A percentile compares a stretch with the other conserved stretches of the same genome.
These are phyloP conservation scores for Myxozyma kluyveri DNA, from an alignment of 805 yeast species.

Conservation along the genomic window DNA sequence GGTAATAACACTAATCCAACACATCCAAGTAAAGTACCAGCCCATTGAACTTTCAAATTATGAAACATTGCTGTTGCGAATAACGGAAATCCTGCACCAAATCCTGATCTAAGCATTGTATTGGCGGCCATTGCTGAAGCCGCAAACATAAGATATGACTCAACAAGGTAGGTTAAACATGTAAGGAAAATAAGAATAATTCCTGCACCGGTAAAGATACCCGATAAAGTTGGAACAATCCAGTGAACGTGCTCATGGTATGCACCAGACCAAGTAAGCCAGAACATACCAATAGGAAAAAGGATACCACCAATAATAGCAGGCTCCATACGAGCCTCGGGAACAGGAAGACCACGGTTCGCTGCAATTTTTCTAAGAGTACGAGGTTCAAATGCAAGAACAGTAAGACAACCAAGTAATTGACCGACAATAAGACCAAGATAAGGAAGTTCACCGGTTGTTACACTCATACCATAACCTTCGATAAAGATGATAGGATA, in stretches of 20 bases:
- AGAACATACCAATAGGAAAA: conserved; percentile 75
- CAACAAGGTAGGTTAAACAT: conserved; percentile 62
- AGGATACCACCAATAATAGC: conserved; percentile 68
- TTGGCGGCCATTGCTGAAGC: conserved; percentile 79
- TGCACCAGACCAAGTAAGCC: conserved; percentile 88
- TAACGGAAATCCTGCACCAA: conserved; percentile 70
- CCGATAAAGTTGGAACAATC: conserved; percentile 66
- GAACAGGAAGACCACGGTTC: conserved; percentile 62
- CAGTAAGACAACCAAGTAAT: conserved; percentile 53
- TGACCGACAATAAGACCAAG: conserved; percentile 71
- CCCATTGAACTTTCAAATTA: conserved; percentile 72
- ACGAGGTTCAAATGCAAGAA: conserved; percentile 54
- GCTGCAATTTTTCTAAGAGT: conserved; percentile 48
- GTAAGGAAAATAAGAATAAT: conserved; percentile 62
- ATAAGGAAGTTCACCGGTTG: conserved; percentile 76
- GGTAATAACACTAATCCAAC: conserved; percentile 58
- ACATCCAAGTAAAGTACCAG: conserved; percentile 67
- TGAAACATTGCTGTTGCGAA: conserved; percentile 71
- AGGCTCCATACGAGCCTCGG: conserved; percentile 77
- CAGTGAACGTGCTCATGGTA: conserved; percentile 68
- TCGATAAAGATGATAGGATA: conserved; percentile 66
- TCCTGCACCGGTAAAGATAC: conserved; percentile 60
- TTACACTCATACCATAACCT: conserved; percentile 58
- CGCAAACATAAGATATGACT: conserved; percentile 61
- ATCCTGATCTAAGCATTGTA: conserved; percentile 63